Base-by-base conservation (phyloP, 176 grass and related monocot species). In the Tuctoria greenei region DNA sequence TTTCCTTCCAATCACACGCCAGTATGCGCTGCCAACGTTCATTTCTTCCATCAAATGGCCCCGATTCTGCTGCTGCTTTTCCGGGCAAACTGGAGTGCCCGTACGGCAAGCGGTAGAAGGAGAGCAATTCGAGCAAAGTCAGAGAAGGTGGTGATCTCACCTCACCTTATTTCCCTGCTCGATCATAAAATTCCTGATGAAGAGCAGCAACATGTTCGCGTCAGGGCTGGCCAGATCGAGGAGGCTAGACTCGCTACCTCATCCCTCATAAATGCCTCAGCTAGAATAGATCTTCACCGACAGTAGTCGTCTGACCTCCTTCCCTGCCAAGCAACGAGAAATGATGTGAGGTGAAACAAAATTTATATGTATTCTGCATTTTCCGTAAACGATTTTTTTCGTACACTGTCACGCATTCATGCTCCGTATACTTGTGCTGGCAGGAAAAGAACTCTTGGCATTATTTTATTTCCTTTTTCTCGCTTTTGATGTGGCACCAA, bases 21-120 rank as follows among this genome's bases (percentile, higher is more conserved):
- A 12, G 40, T 10, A 61, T 62, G 3, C 2, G 15, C 43, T n/a
- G 56, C 61, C 31, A 86, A 69, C 77, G 71, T 55, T 81, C 55
- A 26, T 54, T 61, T 61, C 42, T 59, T 28, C 21, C 16, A 21
- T 49, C 38, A 8, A 23, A 23, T 5, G 24, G 0, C 73, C 73
- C 73, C 63, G 73, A 76, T 63, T 76, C 0, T 51, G 79, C 34
- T 50, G 67, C 75, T 35, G 59, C 28, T 86, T 86, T 81, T 54
- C 15, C 78, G 40, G 65, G 45, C 45, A 54, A 47, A 61, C 64
- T 6, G 23, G 56, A 24, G 15, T 8, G 83, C 42, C 42, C 21
- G 61, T 8, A 20, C 43, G 24, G 54, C 57, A 34, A 25, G 55
- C n/a, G 47, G 27, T 8, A 56, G 51, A 56, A 86, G 64, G 23